A percentile compares a stretch with the other conserved stretches of the same genome.
Evolutionary conservation across 1,139 yeast genomes (phyloP).

Genomic region (Meyerozyma smithsonii): DNA sequence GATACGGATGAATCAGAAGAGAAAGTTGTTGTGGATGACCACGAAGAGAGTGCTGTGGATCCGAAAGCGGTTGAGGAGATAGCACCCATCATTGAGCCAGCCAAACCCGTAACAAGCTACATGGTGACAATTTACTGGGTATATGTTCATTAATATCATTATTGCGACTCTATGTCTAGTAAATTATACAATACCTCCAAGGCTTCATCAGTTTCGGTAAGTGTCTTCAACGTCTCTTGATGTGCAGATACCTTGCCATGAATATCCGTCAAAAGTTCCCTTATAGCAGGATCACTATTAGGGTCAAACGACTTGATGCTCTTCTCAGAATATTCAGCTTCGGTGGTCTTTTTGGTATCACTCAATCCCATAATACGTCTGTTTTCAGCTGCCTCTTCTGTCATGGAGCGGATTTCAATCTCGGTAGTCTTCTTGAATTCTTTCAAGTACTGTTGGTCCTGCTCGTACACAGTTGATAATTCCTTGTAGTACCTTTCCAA

Average conservation of each 20-base stretch:
- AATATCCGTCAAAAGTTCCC: neutral
- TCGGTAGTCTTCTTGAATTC: constrained; percentile 11
- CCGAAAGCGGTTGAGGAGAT: neutral
- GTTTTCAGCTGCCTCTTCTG: neutral
- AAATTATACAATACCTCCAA: constrained; percentile 2
- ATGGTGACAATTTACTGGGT: constrained; percentile 6
- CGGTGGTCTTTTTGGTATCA: constrained; percentile 1
- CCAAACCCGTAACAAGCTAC: neutral
- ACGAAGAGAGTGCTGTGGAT: neutral
- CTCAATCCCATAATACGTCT: neutral
- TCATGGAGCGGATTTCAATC: neutral
- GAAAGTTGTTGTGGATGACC: neutral
- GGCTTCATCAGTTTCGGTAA: neutral
- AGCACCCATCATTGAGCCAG: neutral
- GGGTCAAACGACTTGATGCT: neutral
- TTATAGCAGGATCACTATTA: neutral
- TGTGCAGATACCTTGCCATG: neutral
- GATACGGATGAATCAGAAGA: neutral
- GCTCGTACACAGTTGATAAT: constrained; percentile 20
- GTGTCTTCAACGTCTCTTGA: neutral
- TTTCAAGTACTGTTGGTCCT: constrained; percentile 30
- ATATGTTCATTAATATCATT: neutral
- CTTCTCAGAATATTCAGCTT: neutral
- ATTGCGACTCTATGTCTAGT: neutral
- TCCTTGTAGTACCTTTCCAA: constrained; percentile 24